These are phyloP conservation scores for Udeniomyces megalosporus DNA, from an alignment of 768 basidiomycete species.

Conservation along the genomic window DNA sequence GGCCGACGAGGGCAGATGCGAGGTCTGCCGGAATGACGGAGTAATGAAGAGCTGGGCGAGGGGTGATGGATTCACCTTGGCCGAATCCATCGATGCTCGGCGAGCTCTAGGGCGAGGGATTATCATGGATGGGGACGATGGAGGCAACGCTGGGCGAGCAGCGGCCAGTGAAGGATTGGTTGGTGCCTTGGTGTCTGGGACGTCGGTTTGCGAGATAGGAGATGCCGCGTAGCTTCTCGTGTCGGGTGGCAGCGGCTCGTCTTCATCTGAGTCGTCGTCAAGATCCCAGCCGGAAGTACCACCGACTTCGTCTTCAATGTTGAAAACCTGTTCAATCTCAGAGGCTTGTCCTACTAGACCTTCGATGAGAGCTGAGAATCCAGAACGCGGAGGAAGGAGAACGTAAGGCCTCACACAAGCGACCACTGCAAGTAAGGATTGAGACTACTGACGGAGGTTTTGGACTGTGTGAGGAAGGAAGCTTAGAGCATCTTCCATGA, in stretches of 20 bases:
- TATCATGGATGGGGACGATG: neutral
- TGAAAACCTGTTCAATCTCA: conserved; percentile 71
- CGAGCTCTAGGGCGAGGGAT: conserved; percentile 7
- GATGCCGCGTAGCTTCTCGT: neutral
- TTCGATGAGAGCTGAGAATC: conserved; percentile 54
- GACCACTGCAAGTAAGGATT: neutral
- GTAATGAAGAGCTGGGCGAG: conserved; percentile 11
- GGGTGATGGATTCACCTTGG: conserved; percentile 3
- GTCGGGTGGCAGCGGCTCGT: neutral
- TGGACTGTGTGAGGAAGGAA: conserved; percentile 59
- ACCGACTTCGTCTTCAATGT: conserved; percentile 43
- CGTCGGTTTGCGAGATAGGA: neutral
- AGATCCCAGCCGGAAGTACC: neutral
- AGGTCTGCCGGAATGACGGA: conserved; percentile 5
- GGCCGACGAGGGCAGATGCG: no score
- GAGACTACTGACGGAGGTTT: conserved; percentile 44
- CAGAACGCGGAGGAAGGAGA: neutral
- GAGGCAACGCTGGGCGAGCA: neutral
- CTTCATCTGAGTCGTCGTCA: conserved; percentile 2
- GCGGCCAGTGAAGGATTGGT: neutral
- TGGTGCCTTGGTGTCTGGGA: neutral
- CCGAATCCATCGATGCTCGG: conserved; percentile 5
- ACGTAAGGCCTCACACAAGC: neutral
- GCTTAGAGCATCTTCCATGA: conserved; percentile 55
- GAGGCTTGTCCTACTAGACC: conserved; percentile 52